Conservation (phyloP, 441 rosid genomes). For the Pelargonium fulgidum region DNA sequence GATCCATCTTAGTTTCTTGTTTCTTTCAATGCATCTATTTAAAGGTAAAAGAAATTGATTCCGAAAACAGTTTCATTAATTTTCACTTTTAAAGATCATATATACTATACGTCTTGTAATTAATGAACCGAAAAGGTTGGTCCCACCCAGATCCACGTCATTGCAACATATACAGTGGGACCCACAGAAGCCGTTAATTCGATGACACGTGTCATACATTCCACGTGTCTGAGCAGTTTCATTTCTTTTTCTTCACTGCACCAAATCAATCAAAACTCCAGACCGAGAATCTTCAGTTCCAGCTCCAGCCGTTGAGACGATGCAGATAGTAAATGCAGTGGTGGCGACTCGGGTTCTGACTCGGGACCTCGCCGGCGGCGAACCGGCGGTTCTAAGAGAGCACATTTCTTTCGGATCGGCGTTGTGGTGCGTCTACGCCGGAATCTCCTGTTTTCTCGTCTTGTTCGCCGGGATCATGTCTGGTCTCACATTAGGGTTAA, state of each 20-base stretch:
- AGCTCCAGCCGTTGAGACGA: neutral
- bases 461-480: conserved; percentile 31
- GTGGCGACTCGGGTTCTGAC: conserved; percentile 50
- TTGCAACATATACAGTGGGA: neutral
- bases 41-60: too few species aligned
- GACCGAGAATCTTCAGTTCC: neutral
- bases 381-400: neutral
- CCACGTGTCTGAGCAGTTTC: neutral
- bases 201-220: neutral
- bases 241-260: neutral
- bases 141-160: neutral
- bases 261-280: neutral
- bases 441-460: conserved; percentile 12
- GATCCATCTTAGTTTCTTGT: too few species aligned
- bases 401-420: neutral
- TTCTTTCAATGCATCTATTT: too few species aligned
- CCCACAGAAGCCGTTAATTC: neutral
- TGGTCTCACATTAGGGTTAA: conserved; percentile 18
- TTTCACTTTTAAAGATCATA: neutral
- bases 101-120: neutral
- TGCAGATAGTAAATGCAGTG: conserved; percentile 36
- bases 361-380: neutral
- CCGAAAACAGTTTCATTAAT: neutral
- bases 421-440: conserved; percentile 2
- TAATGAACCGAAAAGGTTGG: neutral